Conservation (phyloP, 352 stramenopile genomes). For the Pythium dissimile region DNA sequence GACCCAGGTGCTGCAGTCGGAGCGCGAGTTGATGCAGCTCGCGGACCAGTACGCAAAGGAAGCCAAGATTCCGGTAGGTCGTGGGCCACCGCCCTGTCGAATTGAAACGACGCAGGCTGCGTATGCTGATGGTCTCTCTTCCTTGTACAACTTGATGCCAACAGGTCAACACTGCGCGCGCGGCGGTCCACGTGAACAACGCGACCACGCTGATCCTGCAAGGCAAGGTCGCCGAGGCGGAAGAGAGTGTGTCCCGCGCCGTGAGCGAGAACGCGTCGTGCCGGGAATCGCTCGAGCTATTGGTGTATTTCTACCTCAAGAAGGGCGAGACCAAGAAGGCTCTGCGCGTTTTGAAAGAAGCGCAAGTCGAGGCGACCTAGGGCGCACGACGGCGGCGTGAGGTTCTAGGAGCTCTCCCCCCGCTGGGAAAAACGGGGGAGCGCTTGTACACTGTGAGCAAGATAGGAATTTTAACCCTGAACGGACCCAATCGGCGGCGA, state of each 20-base stretch:
- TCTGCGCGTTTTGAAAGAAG: conserved; percentile 82
- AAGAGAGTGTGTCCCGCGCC: conserved; percentile 81
- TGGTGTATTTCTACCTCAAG: conserved; percentile 88
- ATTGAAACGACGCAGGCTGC: background rate
- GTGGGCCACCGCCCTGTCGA: background rate
- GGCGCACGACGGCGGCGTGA: no score
- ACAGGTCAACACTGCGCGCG: conserved; percentile 47
- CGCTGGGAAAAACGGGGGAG: background rate
- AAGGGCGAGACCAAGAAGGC: conserved; percentile 89
- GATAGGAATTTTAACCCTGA: conserved; percentile 20
- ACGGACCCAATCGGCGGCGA: background rate
- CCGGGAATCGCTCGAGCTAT: conserved; percentile 77
- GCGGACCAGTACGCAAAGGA: conserved; percentile 79
- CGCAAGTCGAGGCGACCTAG: no score
- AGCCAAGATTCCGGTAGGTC: conserved; percentile 73
- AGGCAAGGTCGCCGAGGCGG: conserved; percentile 62
- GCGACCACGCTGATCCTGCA: conserved; percentile 76
- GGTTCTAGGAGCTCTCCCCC: conserved; percentile 1
- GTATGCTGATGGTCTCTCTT: no score
- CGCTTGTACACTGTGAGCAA: conserved; percentile 25
- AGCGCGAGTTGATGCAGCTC: conserved; percentile 68
- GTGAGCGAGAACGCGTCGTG: conserved; percentile 80
- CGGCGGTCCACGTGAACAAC: conserved; percentile 84
- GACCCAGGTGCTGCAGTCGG: conserved; percentile 63
- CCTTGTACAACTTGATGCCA: no score